Evolutionary conservation across 2,329 filamentous ascomycete species (phyloP), one percentile per base, ranked within the genome.

Genomic region (Fusarium euwallaceae): DNA sequence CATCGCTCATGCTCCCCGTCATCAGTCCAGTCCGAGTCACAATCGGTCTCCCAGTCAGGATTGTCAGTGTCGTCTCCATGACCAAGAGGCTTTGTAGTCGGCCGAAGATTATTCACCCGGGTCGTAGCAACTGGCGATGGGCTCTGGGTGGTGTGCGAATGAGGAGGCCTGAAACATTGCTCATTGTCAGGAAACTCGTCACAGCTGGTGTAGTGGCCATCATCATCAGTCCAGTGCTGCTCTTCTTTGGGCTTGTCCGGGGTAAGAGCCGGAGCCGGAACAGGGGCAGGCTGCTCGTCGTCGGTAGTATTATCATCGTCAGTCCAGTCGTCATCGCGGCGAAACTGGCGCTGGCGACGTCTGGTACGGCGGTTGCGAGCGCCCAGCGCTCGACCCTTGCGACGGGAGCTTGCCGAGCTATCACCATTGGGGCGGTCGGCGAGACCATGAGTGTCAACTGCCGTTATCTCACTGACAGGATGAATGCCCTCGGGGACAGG

Each of bases 1-100:
- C 59, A 61, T 14, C 59, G 27, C 37, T 61, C 59, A 22, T 61
- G 24, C 59, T 61, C 59, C 6, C 59, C 59, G 27, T 61, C 59
- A 14, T 61, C 59, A 32, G 24, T 39, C 59, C 39, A 61, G 24
- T 61, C 59, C 16, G 59, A 20, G 59, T 61, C 59, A 43, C 59
- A 61, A 27, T 61, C 59, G 11, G 59, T 61, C 24, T 61, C 39
- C 24, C 39, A 61, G 39, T 61, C 17, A 45, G 59, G 59, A 32
- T 61, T 45, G 24, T 61, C 7, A 20, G 39, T 61, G 22, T 61
- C 22, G 14, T 22, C 17, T 8, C 22, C 58, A 36, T 24, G 58
- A 16, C 22, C 27, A 16, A n/a, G 20, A 29, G 58, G 6, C 16
- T 16, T 34, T 45, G 45, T 29, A 11, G 51, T 22, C n/a, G 37